Base-by-base conservation (phyloP, 352 stramenopile species). In the Phytophthora pisi region DNA sequence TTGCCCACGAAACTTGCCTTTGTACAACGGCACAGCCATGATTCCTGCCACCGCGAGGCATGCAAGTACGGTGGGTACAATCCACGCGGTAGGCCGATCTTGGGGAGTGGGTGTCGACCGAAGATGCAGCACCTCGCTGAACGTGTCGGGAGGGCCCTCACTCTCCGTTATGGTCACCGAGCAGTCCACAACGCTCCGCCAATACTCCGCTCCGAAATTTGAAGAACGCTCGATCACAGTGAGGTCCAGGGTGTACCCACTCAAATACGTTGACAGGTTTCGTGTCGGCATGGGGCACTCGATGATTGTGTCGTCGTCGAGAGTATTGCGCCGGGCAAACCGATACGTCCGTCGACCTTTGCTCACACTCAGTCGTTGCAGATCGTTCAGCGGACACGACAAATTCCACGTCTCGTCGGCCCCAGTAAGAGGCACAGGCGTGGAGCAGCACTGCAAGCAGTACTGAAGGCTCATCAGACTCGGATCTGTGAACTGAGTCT, bases 321-420 rank as follows among this genome's bases (percentile, higher is more conserved):
- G 73, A 4, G 83, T 87, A 2, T 84, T 57, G 0, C 85, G 83
- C 6, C 78, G 45, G 16, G 85, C 85, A 61, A 93, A 93, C 1
- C 82, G 82, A 45, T 87, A 89, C 4, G 72, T 75, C 13, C 77
- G 66, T 16, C 66, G 56, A 11, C 81, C 81, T 62, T 89, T 81
- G 57, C 83, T 90, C 45, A 93, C 78, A 40, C 76, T 90, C n/a
- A 90, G 72, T 8, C 80, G 74, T 61, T 93, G 78, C 2, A 90
- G 55, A 15, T 81, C 78, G 16, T 89, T 92, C 6, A 93, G 58
- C 2, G 85, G 83, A 53, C 85, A 93, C 20, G 78, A 78, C 24
- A 93, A 66, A 70, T 93, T 89, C 85, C 85, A 93, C 7, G 84
- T 89, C 59, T 93, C 85, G 42, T 93, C 85, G 8, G 78, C 83